phyloP scores from a whole-genome alignment of 2,329 filamentous ascomycete genomes.

The Arthrobotrys pseudoclavata region DNA sequence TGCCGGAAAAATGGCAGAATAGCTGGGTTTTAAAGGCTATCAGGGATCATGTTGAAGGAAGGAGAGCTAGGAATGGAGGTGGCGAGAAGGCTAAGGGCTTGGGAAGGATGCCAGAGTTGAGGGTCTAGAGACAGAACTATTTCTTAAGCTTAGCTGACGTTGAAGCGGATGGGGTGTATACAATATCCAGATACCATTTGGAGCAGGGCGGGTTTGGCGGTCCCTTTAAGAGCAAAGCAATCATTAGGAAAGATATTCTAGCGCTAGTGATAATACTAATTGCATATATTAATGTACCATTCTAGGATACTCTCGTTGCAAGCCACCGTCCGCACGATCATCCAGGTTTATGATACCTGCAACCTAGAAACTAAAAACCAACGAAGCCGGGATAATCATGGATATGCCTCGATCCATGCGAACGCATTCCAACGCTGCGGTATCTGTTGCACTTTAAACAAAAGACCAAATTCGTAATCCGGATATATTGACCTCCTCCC shows the following conservation, averaged over 20 bases:
- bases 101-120: conserved; percentile 54
- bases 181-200: background rate
- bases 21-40: conserved; percentile 83
- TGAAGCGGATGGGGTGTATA: background rate
- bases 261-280: too few species aligned
- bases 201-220: background rate
- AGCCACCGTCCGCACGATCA: background rate
- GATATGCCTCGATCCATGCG: conserved; percentile 27
- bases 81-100: conserved; percentile 61
- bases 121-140: background rate
- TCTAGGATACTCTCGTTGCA: background rate
- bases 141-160: background rate
- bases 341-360: background rate
- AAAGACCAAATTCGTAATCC: conserved; percentile 20
- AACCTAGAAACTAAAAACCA: background rate
- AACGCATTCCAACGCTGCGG: background rate
- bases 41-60: conserved; percentile 81
- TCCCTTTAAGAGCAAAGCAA: background rate
- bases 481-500: conserved; percentile 13
- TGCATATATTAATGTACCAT: background rate
- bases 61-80: conserved; percentile 74
- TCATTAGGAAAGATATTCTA: background rate
- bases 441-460: background rate
- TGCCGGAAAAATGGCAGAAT: conserved; percentile 85
- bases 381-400: background rate